Conservation (phyloP, 768 basidiomycete species). For the Rhodotorula kratochvilovae region DNA sequence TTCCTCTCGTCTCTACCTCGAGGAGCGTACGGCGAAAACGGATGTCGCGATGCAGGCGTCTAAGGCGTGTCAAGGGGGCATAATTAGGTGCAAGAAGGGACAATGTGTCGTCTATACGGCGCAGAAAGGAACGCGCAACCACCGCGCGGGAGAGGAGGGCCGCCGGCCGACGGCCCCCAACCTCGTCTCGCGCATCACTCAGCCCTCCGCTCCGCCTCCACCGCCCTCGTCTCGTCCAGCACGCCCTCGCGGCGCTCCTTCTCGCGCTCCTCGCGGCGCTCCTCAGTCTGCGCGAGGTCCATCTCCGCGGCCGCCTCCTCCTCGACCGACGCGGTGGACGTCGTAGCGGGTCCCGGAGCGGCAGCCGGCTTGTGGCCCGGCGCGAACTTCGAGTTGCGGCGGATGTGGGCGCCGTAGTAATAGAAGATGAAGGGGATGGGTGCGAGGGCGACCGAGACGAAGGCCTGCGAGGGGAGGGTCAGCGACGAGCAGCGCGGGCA, state of each 20-base stretch:
- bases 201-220: neutral
- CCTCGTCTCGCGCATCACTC: neutral
- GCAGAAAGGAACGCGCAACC: neutral
- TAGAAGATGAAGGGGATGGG: conserved; percentile 41
- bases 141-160: neutral
- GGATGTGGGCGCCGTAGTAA: conserved; percentile 37
- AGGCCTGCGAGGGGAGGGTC: conserved; percentile 8
- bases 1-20: too few relatives aligned
- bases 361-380: conserved; percentile 24
- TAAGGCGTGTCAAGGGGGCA: too few relatives aligned
- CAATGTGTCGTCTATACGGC: neutral
- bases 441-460: conserved; percentile 30
- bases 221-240: neutral
- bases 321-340: conserved; percentile 1
- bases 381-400: conserved; percentile 34
- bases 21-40: too few relatives aligned
- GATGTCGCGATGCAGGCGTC: too few relatives aligned
- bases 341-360: conserved; percentile 4
- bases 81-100: neutral
- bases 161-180: neutral
- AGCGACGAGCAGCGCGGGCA: neutral
- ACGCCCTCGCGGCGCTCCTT: neutral
- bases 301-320: conserved; percentile 5
- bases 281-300: conserved; percentile 3
- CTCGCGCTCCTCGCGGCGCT: neutral